A percentile compares a stretch with the other conserved stretches of the same genome.
phyloP scores from a whole-genome alignment of 1,139 yeast genomes.

The Candida tunisiensis region DNA sequence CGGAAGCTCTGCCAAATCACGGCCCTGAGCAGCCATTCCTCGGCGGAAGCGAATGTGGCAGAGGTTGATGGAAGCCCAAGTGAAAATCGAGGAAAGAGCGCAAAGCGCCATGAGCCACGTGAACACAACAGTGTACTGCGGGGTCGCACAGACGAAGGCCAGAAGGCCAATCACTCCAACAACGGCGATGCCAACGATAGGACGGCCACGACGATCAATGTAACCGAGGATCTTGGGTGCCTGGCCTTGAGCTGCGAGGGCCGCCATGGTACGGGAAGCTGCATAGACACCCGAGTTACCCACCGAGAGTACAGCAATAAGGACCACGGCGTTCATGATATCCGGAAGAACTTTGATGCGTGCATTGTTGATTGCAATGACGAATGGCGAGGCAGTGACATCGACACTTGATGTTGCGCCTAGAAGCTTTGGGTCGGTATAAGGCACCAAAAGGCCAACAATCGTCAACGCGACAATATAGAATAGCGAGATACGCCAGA shows the following conservation, averaged over 20 bases:
- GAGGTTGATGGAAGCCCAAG: slow-evolving; percentile 58
- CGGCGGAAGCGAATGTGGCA: slow-evolving; percentile 52
- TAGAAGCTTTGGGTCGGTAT: slow-evolving; percentile 32
- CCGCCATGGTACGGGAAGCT: slow-evolving; percentile 65
- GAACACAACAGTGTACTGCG: slow-evolving; percentile 53
- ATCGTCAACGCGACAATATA: slow-evolving; percentile 43
- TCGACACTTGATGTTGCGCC: slow-evolving; percentile 33
- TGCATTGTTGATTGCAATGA: slow-evolving; percentile 43
- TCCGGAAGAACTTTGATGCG: slow-evolving; percentile 48
- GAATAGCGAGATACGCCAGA: slow-evolving; percentile 55
- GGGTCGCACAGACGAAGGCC: slow-evolving; percentile 53
- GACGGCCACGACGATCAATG: slow-evolving; percentile 63
- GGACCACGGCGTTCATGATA: slow-evolving; percentile 55
- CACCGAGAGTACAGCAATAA: slow-evolving; percentile 53
- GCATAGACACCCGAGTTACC: slow-evolving; percentile 69
- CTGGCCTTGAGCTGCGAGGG: slow-evolving; percentile 67
- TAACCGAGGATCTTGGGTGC: slow-evolving; percentile 61
- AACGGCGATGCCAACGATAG: slow-evolving; percentile 44
- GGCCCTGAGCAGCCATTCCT: slow-evolving; percentile 52
- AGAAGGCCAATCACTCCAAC: slow-evolving; percentile 48
- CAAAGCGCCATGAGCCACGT: slow-evolving; percentile 68
- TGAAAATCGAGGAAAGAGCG: slow-evolving; percentile 61
- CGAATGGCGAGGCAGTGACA: slow-evolving; percentile 57
- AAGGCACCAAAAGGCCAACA: slow-evolving; percentile 52
- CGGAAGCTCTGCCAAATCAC: slow-evolving; percentile 47